Evolutionary conservation across 2,329 filamentous ascomycete genomes (phyloP).

Genomic region (Colletotrichum sp.): DNA sequence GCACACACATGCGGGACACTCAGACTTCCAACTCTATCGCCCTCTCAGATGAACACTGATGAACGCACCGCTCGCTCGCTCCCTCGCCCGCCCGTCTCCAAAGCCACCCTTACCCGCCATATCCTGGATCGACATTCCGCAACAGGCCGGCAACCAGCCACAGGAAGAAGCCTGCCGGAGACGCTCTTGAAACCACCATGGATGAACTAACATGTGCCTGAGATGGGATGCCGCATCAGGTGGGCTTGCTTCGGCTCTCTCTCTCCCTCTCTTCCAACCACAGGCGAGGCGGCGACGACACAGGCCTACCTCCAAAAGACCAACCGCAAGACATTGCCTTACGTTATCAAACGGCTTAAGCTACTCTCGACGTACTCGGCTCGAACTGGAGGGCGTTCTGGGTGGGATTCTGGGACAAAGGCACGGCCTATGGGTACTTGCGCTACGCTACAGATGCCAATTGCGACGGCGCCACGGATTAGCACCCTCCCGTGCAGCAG

Average conservation of each 20-base stretch:
- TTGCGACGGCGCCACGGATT: conserved; percentile 11
- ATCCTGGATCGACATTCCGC: not conserved
- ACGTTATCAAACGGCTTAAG: not conserved
- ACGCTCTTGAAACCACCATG: conserved; percentile 11
- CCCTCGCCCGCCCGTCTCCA: not conserved
- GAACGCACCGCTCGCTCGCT: not conserved
- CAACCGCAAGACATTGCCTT: not conserved
- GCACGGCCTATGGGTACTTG: not conserved
- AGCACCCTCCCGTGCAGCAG: conserved; percentile 12
- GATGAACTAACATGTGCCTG: not conserved
- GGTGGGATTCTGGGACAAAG: not conserved
- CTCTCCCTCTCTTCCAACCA: not conserved
- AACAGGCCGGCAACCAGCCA: not conserved
- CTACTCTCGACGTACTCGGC: not conserved
- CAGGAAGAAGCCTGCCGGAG: conserved; percentile 11
- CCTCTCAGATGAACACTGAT: conserved; percentile 15
- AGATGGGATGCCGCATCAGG: not conserved
- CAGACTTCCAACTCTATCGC: conserved; percentile 3
- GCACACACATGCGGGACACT: conserved; percentile 3
- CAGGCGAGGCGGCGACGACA: not conserved
- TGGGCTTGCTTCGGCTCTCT: not conserved
- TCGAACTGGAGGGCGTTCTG: not conserved
- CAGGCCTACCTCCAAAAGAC: not conserved
- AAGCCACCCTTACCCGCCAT: not conserved
- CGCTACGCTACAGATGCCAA: not conserved